Conservation (phyloP, 306 rosid species). For the Coriaria nepalensis region DNA sequence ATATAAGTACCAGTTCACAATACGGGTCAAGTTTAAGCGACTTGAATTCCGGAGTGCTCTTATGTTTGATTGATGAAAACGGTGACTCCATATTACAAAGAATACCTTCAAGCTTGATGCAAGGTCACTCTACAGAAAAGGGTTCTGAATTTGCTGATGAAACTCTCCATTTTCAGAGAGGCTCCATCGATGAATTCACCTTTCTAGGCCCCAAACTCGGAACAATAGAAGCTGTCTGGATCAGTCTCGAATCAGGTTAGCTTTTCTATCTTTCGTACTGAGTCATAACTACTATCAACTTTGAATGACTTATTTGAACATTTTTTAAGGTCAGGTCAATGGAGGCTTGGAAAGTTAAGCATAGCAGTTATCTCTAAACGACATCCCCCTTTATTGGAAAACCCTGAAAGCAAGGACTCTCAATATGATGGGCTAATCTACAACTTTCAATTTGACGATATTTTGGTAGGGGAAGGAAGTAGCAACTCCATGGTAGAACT, state of each 20-base stretch:
- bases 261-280: too few relatives aligned
- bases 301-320: too few relatives aligned
- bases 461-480: slow-evolving; percentile 65
- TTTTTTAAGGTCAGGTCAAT: slow-evolving; percentile 62
- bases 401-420: slow-evolving; percentile 16
- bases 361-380: slow-evolving; percentile 27
- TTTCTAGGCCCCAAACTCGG: slow-evolving; percentile 63
- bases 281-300: too few relatives aligned
- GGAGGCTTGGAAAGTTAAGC: slow-evolving; percentile 62
- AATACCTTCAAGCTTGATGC: slow-evolving; percentile 39
- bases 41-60: slow-evolving; percentile 57
- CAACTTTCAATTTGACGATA: slow-evolving; percentile 43
- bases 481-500: slow-evolving; percentile 56
- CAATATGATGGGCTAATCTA: slow-evolving; percentile 32
- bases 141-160: slow-evolving; percentile 17
- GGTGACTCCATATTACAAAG: slow-evolving; percentile 70
- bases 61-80: slow-evolving; percentile 60
- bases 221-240: slow-evolving; percentile 59
- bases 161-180: slow-evolving; percentile 53
- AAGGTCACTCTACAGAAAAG: slow-evolving; percentile 22
- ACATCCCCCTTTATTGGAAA: slow-evolving; percentile 20
- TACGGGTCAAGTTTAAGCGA: slow-evolving; percentile 55
- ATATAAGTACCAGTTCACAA: slow-evolving; percentile 50
- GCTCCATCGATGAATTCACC: slow-evolving; percentile 56
- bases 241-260: slow-evolving; percentile 80